Base-by-base conservation (phyloP, 495 filamentous ascomycete genomes). In the Darksidea phi region DNA sequence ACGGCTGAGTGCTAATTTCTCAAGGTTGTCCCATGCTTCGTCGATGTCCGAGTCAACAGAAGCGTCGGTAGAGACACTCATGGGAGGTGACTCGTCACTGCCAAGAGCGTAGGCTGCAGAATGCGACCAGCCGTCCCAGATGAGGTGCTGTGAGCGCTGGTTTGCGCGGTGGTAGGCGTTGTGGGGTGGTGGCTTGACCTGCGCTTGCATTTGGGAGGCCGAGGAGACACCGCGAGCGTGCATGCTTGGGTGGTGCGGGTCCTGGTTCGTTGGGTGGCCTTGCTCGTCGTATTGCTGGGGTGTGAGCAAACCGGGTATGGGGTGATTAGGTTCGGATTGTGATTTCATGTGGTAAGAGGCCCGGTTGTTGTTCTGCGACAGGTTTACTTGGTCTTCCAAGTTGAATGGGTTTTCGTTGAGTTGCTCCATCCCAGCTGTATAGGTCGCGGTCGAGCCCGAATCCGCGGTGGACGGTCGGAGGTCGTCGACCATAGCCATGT, bases 361-460 rank as follows among this genome's bases (percentile, higher is more conserved):
- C 4, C 66, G 62, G 47, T 69, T 62, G 58, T 66, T 69, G 23
- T 47, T 62, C 17, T 61, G 49, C 15, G 66, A 59, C 15, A 66
- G 62, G n/a, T 66, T 52, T 20, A 69, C 62, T 53, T 69, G 66
- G 47, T 69, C 66, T 54, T 76, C 74, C 43, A 75, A 70, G 57
- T 76, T 71, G 59, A 76, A 76, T 0, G 74, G 74, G 50, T 76
- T 70, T 32, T 71, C 72, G 25, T 67, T 69, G 13, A 66, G 65
- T 26, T 64, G 58, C 36, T 74, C 71, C 0, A 71, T 71, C 43
- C 67, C 60, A 11, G 63, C 62, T 8, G 56, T 68, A 46, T 61
- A 61, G n/a, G 43, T 59, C 2, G 73, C 71, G 13, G 66, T 67
- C 28, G 68, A 63, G 6, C 67, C 51, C 12, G 74, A 76, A 47